phyloP scores from a whole-genome alignment of 78 protist species.

The Salpingoeca rosetta region DNA sequence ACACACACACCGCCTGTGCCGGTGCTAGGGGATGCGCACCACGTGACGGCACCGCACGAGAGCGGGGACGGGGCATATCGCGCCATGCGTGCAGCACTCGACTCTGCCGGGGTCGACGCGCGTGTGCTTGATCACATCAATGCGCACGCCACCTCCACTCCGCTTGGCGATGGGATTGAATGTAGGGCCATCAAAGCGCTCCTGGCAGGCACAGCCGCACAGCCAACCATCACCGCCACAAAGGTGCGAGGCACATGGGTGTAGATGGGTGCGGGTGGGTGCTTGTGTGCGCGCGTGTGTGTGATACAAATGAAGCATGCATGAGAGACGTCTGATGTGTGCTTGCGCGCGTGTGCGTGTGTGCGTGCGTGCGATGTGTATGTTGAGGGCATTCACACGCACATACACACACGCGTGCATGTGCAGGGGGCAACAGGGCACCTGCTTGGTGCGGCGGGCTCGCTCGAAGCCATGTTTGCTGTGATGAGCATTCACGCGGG shows the following conservation, averaged over 20 bases:
- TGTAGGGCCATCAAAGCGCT: slow-evolving; percentile 40
- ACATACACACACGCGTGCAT: slow-evolving; percentile 23
- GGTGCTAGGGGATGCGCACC: slow-evolving; percentile 81
- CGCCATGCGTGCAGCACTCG: slow-evolving; percentile 63
- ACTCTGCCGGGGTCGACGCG: slow-evolving; percentile 3
- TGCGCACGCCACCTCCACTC: slow-evolving; percentile 96
- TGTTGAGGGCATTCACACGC: not conserved
- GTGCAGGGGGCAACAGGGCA: slow-evolving; percentile 93
- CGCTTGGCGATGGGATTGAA: slow-evolving; percentile 70
- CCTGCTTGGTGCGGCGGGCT: slow-evolving; percentile 95
- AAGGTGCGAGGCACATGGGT: no score
- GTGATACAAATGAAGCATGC: not conserved
- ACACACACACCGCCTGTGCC: no score
- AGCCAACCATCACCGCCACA: slow-evolving; percentile 28
- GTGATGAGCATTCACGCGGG: slow-evolving; percentile 27
- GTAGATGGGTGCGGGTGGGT: no score
- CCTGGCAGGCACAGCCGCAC: not conserved
- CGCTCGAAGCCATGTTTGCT: slow-evolving; percentile 79
- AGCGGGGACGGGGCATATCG: slow-evolving; percentile 63
- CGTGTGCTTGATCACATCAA: slow-evolving; percentile 66
- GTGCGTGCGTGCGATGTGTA: no score
- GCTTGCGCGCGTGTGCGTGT: no score
- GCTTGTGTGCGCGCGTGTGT: no score
- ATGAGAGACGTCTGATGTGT: no score
- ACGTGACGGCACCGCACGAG: slow-evolving; percentile 70